These are phyloP conservation scores for Mortierella sp. DNA, from an alignment of 371 early-diverging fungal species.

Conservation along the genomic window DNA sequence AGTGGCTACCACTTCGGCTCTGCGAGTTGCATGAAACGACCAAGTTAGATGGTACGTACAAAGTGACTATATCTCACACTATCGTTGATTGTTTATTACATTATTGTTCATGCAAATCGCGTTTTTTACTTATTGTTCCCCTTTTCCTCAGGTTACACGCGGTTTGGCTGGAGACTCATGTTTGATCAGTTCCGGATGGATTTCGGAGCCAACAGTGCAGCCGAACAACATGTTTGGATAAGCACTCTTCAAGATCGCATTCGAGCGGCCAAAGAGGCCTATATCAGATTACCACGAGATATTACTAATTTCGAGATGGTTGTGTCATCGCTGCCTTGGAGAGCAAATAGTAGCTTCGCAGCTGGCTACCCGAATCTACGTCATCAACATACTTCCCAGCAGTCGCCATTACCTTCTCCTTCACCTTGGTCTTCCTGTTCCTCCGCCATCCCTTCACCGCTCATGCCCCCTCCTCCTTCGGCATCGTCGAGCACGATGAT, in stretches of 20 bases:
- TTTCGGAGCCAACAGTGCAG: conserved; percentile 31
- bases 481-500: conserved; percentile 34
- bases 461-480: conserved; percentile 34
- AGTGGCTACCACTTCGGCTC: conserved; percentile 68
- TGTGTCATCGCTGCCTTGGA: conserved; percentile 45
- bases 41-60: conserved; percentile 49
- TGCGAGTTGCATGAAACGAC: conserved; percentile 56
- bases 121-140: too few species aligned
- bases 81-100: background rate
- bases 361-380: conserved; percentile 1
- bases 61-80: too few species aligned
- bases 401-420: conserved; percentile 19
- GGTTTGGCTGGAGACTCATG: conserved; percentile 43
- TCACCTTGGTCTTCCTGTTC: conserved; percentile 48
- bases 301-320: conserved; percentile 17
- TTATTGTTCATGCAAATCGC: background rate
- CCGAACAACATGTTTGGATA: conserved; percentile 43
- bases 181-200: conserved; percentile 49
- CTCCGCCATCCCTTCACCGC: conserved; percentile 38
- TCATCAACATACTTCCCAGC: conserved; percentile 10
- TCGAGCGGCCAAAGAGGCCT: conserved; percentile 30
- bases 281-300: conserved; percentile 16
- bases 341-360: conserved; percentile 4
- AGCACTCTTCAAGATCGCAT: conserved; percentile 34
- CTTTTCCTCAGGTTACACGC: conserved; percentile 33